Percentiles rank a stretch among this genome's conserved stretches.
phyloP scores from a whole-genome alignment of 2,329 filamentous ascomycete species.

The Nothophoma quercina region DNA sequence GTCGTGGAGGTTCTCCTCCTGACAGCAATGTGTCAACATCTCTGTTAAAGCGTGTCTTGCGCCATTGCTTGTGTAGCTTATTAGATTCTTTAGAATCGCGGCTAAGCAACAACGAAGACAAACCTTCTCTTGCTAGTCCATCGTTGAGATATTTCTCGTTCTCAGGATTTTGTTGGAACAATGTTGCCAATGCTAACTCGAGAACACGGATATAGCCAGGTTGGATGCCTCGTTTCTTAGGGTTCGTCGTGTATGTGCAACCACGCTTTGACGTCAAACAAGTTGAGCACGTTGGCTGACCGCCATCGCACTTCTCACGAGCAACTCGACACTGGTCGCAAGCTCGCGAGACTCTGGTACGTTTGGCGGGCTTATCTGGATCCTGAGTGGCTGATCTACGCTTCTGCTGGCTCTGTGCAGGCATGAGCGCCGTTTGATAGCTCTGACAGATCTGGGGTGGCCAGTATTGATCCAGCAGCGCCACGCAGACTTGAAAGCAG shows the following conservation, averaged over 20 bases:
- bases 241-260: constrained; percentile 76
- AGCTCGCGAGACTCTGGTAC: constrained; percentile 71
- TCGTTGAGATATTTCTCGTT: constrained; percentile 65
- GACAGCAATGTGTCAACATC: constrained; percentile 70
- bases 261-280: constrained; percentile 69
- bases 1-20: constrained; percentile 47
- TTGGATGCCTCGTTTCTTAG: constrained; percentile 79
- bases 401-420: constrained; percentile 36
- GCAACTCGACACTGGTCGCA: constrained; percentile 73
- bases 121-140: constrained; percentile 59
- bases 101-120: constrained; percentile 59
- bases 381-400: constrained; percentile 30
- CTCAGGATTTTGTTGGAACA: constrained; percentile 68
- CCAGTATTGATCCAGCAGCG: neutral
- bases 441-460: neutral
- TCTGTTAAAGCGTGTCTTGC: constrained; percentile 66
- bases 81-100: constrained; percentile 63
- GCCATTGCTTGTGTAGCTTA: constrained; percentile 68
- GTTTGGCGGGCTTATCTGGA: constrained; percentile 50
- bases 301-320: constrained; percentile 76
- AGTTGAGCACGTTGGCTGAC: constrained; percentile 70
- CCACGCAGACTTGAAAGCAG: neutral
- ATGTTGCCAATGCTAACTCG: constrained; percentile 72
- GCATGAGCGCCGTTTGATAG: constrained; percentile 29
- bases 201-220: constrained; percentile 81